Evolutionary conservation across 1,284 basidiomycete species (phyloP).

Genomic region (Fomes fomentarius): DNA sequence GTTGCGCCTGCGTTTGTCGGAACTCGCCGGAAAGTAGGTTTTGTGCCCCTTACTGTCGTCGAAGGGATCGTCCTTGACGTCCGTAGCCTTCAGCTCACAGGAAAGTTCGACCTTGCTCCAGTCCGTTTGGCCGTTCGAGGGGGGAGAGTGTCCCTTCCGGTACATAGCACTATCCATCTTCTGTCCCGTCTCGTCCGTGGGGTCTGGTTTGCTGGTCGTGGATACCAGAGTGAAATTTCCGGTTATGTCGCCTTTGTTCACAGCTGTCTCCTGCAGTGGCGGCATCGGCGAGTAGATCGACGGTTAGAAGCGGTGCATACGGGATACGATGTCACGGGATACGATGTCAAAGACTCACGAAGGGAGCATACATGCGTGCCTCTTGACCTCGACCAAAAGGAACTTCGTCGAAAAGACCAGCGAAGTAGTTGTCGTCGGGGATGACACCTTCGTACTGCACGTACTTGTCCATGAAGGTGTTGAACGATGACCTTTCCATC

Average conservation of each 20-base stretch:
- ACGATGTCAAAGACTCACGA: not conserved
- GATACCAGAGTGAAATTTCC: not conserved
- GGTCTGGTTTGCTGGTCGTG: not conserved
- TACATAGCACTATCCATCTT: not conserved
- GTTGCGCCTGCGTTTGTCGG: not conserved
- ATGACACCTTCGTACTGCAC: not conserved
- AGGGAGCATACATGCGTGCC: not conserved
- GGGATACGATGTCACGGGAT: no score
- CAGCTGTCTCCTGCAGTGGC: not conserved
- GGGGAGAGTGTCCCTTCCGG: not conserved
- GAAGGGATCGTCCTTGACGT: not conserved
- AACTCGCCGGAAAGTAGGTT: no score
- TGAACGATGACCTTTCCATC: not conserved
- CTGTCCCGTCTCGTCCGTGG: not conserved
- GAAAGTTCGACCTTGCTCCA: conserved; percentile 1
- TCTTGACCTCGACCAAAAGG: not conserved
- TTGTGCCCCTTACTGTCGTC: no score
- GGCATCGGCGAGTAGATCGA: not conserved
- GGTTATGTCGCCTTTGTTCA: not conserved
- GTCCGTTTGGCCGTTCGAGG: not conserved
- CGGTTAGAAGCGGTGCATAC: not conserved
- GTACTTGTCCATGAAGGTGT: not conserved
- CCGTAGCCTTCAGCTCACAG: not conserved
- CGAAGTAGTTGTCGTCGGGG: not conserved
- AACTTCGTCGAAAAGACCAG: not conserved